Evolutionary conservation across 2,329 filamentous ascomycete genomes (phyloP).

Genomic region (Ploettnerulaceae sp.): DNA sequence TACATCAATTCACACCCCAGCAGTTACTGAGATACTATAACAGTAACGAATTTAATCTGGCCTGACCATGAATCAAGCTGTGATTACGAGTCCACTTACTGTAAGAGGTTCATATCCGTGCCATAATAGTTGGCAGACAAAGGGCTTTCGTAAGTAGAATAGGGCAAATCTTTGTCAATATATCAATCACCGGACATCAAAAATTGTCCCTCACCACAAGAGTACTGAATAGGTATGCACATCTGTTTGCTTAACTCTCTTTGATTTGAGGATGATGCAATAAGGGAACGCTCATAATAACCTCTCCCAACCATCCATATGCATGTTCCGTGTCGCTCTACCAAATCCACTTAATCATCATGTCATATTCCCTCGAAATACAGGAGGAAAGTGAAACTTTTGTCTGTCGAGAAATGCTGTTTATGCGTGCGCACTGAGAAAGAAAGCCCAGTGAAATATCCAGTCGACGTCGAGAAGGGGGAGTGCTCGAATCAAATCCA

Average conservation of each 20-base stretch:
- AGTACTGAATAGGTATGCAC: neutral
- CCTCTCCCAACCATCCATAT: constrained; percentile 2
- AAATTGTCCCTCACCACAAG: too few relatives aligned
- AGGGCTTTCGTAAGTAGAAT: too few relatives aligned
- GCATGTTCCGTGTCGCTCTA: constrained; percentile 3
- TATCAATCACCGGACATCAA: too few relatives aligned
- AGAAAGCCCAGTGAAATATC: constrained; percentile 12
- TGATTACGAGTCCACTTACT: too few relatives aligned
- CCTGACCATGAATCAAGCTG: too few relatives aligned
- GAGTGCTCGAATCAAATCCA: neutral
- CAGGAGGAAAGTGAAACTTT: constrained; percentile 20
- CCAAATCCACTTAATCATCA: constrained; percentile 17
- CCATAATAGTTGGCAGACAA: too few relatives aligned
- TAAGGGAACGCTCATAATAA: constrained; percentile 12
- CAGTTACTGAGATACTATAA: too few relatives aligned
- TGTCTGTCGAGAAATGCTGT: constrained; percentile 6
- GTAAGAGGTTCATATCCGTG: too few relatives aligned
- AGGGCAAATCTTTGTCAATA: too few relatives aligned
- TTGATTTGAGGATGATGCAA: constrained; percentile 3
- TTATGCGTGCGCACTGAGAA: constrained; percentile 2
- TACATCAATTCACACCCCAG: too few relatives aligned
- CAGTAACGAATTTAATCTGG: too few relatives aligned
- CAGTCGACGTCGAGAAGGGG: constrained; percentile 12
- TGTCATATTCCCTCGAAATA: constrained; percentile 28
- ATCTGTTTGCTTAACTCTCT: constrained; percentile 16